A percentile compares a stretch with the other conserved stretches of the same genome.
These are phyloP conservation scores for Dipteronia dyeriana DNA, from an alignment of 345 rosid genomes.

Conservation along the genomic window DNA sequence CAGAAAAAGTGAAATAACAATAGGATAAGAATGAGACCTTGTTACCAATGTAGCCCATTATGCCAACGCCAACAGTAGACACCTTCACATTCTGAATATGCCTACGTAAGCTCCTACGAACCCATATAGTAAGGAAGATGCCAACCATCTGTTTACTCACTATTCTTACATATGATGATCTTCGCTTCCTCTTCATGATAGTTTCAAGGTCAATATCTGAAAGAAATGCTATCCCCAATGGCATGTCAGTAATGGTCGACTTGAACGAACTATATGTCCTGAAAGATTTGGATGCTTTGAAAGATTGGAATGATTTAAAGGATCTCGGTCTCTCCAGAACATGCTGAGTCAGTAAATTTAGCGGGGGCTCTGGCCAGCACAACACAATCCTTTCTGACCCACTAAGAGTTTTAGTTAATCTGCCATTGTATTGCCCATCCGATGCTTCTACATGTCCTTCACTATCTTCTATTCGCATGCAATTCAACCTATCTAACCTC, in stretches of 20 bases:
- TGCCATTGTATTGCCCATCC: slow-evolving; percentile 26
- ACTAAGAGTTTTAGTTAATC: slow-evolving; percentile 59
- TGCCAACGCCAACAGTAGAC: slow-evolving; percentile 91
- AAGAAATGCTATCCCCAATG: slow-evolving; percentile 49
- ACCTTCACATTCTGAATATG: slow-evolving; percentile 80
- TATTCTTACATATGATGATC: slow-evolving; percentile 68
- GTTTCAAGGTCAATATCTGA: slow-evolving; percentile 68
- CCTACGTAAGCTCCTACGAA: slow-evolving; percentile 79
- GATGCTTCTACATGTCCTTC: slow-evolving; percentile 21
- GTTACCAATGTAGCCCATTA: slow-evolving; percentile 97
- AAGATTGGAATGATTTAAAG: slow-evolving; percentile 55
- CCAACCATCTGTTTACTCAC: slow-evolving; percentile 98
- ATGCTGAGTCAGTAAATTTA: slow-evolving; percentile 59
- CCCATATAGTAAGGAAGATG: slow-evolving; percentile 84
- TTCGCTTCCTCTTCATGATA: slow-evolving; percentile 68
- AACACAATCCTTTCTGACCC: slow-evolving; percentile 75
- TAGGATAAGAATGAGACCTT: slow-evolving; percentile 54
- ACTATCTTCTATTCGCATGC: slow-evolving; percentile 47
- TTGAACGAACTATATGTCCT: slow-evolving; percentile 62
- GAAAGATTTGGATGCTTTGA: slow-evolving; percentile 56
- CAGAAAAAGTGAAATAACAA: slow-evolving; percentile 2
- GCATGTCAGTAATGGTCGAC: slow-evolving; percentile 39
- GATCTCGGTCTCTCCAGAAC: slow-evolving; percentile 66
- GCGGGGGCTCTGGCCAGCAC: slow-evolving; percentile 90
- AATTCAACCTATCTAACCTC: slow-evolving; percentile 66